These are phyloP conservation scores for Neoscytalidium dimidiatum DNA, from an alignment of 2,329 filamentous ascomycete species.

Conservation along the genomic window DNA sequence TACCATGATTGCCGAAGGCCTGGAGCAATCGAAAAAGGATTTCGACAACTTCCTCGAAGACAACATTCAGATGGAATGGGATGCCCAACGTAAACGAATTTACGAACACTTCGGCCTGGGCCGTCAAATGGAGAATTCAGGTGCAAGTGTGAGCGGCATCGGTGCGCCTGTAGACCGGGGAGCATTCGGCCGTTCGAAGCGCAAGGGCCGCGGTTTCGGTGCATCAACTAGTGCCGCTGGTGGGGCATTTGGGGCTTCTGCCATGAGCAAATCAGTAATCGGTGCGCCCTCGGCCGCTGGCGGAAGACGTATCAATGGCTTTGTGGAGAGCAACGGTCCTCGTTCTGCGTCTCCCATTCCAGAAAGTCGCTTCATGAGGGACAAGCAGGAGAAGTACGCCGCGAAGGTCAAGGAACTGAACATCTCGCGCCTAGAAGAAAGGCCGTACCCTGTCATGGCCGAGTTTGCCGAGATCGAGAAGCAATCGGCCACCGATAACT, in stretches of 20 bases:
- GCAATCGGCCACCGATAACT: conserved; percentile 68
- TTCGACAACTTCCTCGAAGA: conserved; percentile 95
- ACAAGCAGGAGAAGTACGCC: conserved; percentile 81
- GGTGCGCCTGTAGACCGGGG: conserved; percentile 40
- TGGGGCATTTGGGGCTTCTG: conserved; percentile 64
- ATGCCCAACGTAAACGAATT: conserved; percentile 86
- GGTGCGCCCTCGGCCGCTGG: conserved; percentile 68
- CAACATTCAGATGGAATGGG: conserved; percentile 94
- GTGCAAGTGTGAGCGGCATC: conserved; percentile 37
- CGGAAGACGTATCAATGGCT: conserved; percentile 60
- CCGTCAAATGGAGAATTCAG: conserved; percentile 42
- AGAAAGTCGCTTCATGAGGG: conserved; percentile 75
- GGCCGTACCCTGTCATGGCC: conserved; percentile 71
- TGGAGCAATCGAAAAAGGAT: conserved; percentile 84
- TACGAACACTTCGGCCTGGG: conserved; percentile 94
- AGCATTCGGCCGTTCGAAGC: conserved; percentile 56
- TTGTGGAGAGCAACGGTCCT: conserved; percentile 67
- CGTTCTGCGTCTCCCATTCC: conserved; percentile 51
- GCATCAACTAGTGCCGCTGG: conserved; percentile 29
- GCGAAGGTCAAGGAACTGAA: conserved; percentile 81
- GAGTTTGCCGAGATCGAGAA: conserved; percentile 75
- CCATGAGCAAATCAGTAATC: conserved; percentile 81
- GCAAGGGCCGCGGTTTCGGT: conserved; percentile 43
- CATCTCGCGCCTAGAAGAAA: conserved; percentile 65
- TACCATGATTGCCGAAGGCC: conserved; percentile 87